A percentile compares a stretch with the other conserved stretches of the same genome.
Evolutionary conservation across 225 moss, liverwort and hornwort genomes (phyloP).

Genomic region (Pseudisothecium myosuroides): DNA sequence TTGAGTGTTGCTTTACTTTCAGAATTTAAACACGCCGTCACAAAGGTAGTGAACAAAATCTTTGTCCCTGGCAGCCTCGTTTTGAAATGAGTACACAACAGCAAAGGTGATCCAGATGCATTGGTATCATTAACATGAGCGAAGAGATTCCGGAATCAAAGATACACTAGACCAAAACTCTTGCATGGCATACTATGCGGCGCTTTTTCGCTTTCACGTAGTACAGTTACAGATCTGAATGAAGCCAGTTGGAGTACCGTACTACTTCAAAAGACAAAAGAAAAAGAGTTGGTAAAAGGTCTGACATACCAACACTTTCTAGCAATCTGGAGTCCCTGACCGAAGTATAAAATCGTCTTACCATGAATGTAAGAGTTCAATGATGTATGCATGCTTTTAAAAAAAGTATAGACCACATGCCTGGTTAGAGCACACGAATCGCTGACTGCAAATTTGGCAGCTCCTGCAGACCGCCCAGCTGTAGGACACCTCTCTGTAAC

Average conservation of each 20-base stretch:
- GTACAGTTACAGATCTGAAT: background rate
- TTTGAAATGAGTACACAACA: background rate
- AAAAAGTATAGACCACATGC: background rate
- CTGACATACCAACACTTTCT: conserved; percentile 3
- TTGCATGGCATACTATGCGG: background rate
- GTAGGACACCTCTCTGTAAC: conserved; percentile 30
- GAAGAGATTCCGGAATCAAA: background rate
- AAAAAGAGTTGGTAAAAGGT: background rate
- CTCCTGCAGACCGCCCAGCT: conserved; percentile 29
- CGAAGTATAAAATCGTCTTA: background rate
- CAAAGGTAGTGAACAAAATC: background rate
- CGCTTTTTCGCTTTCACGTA: background rate
- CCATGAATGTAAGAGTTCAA: background rate
- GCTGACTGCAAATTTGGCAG: conserved; percentile 38
- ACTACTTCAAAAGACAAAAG: background rate
- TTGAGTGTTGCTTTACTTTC: background rate
- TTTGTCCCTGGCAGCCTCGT: background rate
- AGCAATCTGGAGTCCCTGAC: background rate
- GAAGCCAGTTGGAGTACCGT: background rate
- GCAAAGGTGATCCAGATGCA: background rate
- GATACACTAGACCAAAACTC: background rate
- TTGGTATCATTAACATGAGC: background rate
- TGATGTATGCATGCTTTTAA: background rate
- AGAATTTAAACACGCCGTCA: background rate
- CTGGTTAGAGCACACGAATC: conserved; percentile 38